These are phyloP conservation scores for Tripterygium wilfordii DNA, from an alignment of 177 flowering plant species.

Conservation along the genomic window DNA sequence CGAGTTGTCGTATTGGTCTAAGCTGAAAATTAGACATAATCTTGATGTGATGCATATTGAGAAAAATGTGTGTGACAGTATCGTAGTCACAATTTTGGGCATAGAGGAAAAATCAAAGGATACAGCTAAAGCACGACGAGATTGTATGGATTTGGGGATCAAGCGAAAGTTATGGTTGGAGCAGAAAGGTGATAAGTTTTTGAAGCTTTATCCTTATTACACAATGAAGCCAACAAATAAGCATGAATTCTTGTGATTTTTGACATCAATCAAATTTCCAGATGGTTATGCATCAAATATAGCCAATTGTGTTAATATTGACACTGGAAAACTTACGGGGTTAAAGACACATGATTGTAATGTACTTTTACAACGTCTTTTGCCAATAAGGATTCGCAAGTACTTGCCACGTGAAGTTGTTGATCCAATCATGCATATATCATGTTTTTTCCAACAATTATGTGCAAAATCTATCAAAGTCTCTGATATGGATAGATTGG, in stretches of 20 bases:
- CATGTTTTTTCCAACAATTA: too few relatives aligned
- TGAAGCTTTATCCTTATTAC: not conserved
- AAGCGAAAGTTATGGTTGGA: not conserved
- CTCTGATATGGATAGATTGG: not conserved
- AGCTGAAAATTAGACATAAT: not conserved
- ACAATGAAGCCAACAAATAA: not conserved
- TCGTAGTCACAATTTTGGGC: not conserved
- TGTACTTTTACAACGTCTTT: constrained; percentile 11
- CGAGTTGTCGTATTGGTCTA: constrained; percentile 14
- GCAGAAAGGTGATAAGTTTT: not conserved
- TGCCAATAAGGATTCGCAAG: constrained; percentile 5
- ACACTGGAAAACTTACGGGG: not conserved
- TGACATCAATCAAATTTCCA: constrained; percentile 13
- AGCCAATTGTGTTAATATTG: constrained; percentile 3
- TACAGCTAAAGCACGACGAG: not conserved
- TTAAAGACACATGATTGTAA: constrained; percentile 20
- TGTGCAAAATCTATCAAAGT: too few relatives aligned
- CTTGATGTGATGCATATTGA: too few relatives aligned
- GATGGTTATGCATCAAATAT: constrained; percentile 18
- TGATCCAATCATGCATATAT: not conserved
- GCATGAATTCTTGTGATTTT: not conserved
- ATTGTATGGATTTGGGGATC: not conserved
- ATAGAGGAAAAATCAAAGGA: constrained; percentile 2
- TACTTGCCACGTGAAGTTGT: not conserved
- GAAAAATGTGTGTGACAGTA: not conserved